A percentile compares a stretch with the other conserved stretches of the same genome.
These are phyloP conservation scores for Kalmanozyma brasiliensis DNA, from an alignment of 1,284 basidiomycete genomes.

Conservation along the genomic window DNA sequence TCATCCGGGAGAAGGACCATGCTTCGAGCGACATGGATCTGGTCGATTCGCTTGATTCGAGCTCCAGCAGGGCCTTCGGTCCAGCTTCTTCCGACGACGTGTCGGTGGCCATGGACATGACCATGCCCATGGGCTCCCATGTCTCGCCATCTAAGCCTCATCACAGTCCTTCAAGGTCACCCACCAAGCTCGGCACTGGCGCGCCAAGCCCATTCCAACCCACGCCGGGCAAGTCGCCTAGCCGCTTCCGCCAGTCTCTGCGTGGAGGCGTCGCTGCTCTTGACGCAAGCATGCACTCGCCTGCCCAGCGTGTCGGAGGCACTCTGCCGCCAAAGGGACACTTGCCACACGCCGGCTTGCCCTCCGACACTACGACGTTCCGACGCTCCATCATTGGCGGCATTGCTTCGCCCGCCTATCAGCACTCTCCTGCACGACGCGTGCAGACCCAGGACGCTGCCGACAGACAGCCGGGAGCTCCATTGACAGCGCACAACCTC, in stretches of 20 bases:
- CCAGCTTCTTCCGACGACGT: slow-evolving; percentile 28
- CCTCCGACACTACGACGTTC: slow-evolving; percentile 44
- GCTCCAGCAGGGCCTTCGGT: slow-evolving; percentile 16
- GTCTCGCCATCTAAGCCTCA: slow-evolving; percentile 34
- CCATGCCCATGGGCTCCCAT: slow-evolving; percentile 37
- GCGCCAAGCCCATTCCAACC: slow-evolving; percentile 41
- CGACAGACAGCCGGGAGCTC: slow-evolving; percentile 13
- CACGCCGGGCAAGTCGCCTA: slow-evolving; percentile 37
- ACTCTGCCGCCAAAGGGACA: slow-evolving; percentile 21
- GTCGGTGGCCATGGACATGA: slow-evolving; percentile 56
- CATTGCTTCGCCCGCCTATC: slow-evolving; percentile 49
- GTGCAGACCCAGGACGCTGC: slow-evolving; percentile 25
- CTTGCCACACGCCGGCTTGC: slow-evolving; percentile 5
- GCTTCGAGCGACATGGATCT: slow-evolving; percentile 48
- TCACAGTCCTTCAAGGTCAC: slow-evolving; percentile 12
- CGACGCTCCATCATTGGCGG: slow-evolving; percentile 58
- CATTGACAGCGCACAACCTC: slow-evolving; percentile 39
- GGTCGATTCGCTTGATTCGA: slow-evolving; percentile 39
- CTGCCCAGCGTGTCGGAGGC: slow-evolving; percentile 41
- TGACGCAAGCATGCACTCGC: slow-evolving; percentile 26
- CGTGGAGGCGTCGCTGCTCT: slow-evolving; percentile 46
- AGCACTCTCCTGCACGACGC: slow-evolving; percentile 53
- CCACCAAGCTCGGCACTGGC: slow-evolving; percentile 19
- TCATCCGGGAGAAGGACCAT: slow-evolving; percentile 40
- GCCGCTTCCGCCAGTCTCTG: slow-evolving; percentile 45